Evolutionary conservation across 257 asterid species (phyloP).

Genomic region (Cordia subcordata): DNA sequence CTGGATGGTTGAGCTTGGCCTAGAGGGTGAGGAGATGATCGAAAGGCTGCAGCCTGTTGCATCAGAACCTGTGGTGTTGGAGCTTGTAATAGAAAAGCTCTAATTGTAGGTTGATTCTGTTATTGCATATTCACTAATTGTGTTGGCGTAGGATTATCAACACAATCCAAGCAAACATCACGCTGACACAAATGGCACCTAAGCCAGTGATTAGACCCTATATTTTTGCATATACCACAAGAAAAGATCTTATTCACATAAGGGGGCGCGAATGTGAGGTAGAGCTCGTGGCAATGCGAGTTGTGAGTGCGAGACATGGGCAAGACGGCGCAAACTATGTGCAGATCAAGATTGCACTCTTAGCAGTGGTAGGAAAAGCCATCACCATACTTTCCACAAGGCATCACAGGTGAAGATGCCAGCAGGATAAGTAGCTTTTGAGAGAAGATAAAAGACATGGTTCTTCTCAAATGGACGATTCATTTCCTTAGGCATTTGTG

Average conservation of each 20-base stretch:
- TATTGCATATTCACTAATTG: not conserved
- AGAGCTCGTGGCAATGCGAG: conserved; percentile 33
- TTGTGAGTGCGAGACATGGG: conserved; percentile 23
- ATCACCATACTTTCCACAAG: conserved; percentile 27
- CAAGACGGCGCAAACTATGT: conserved; percentile 34
- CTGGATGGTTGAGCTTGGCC: not conserved
- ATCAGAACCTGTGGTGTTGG: not conserved
- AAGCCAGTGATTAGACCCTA: conserved; percentile 34
- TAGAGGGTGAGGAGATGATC: not conserved
- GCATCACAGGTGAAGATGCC: conserved; percentile 48
- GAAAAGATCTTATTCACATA: conserved; percentile 31
- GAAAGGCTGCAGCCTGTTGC: not conserved
- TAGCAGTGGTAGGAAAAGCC: conserved; percentile 53
- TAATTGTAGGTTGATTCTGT: no score
- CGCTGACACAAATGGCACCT: conserved; percentile 39
- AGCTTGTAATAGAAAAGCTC: no score
- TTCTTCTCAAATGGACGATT: conserved; percentile 43
- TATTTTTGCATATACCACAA: conserved; percentile 39
- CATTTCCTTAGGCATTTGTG: conserved; percentile 45
- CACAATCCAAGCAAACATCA: conserved; percentile 43
- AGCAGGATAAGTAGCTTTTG: conserved; percentile 32
- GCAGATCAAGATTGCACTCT: conserved; percentile 43
- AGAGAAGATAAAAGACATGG: conserved; percentile 34
- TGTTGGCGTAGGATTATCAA: not conserved
- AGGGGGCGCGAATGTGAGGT: conserved; percentile 36